Base-by-base conservation (phyloP, 805 yeast species). In the Vanderwaltozyma polyspora region DNA sequence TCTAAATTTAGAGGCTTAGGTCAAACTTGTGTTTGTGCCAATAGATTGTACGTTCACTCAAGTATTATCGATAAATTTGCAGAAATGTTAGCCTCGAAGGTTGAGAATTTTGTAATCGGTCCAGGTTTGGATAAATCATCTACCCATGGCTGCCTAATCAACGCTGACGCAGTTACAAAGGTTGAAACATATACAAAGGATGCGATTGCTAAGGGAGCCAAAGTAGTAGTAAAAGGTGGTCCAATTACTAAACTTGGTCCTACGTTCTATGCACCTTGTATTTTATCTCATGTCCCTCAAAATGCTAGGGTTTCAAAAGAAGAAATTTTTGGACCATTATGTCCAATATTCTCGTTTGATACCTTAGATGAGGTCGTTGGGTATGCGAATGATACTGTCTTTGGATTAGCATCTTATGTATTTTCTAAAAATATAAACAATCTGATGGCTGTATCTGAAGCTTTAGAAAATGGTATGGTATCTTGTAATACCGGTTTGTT, bases 311-410 rank as follows among this genome's bases (percentile, higher is more conserved):
- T 74, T 6, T 53, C 66, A 5, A 55, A 55, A 25, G 79, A 76
- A 45, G 83, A 76, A 55, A 74, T 79, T 5, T 76, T 76, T 44
- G 82, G 82, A 23, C 82, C 83, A 3, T 57, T 76, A 38, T 76
- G 73, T 36, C 76, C 79, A 4, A 54, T 76, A 11, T 57, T 70
- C 33, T 65, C 70, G 38, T 76, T 75, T 44, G 67, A 67, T n/a
- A 62, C 69, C 24, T 55, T 63, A 26, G 70, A 74, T 35, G 70
- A 74, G 44, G 82, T 68, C 6, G 62, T 76, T 31, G 47, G 50
- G 10, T 63, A 60, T 48, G 76, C 79, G 35, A 76, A 76, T 46
- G 72, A 69, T 36, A 62, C 72, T 23, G 66, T 63, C 21, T 69
- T 62, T 37, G 83, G 82, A 16, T 63, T 76, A 41, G 79, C 79